A percentile compares a stretch with the other conserved stretches of the same genome.
phyloP scores from a whole-genome alignment of 805 yeast species.

The Kregervanrija pseudodelftensis region DNA sequence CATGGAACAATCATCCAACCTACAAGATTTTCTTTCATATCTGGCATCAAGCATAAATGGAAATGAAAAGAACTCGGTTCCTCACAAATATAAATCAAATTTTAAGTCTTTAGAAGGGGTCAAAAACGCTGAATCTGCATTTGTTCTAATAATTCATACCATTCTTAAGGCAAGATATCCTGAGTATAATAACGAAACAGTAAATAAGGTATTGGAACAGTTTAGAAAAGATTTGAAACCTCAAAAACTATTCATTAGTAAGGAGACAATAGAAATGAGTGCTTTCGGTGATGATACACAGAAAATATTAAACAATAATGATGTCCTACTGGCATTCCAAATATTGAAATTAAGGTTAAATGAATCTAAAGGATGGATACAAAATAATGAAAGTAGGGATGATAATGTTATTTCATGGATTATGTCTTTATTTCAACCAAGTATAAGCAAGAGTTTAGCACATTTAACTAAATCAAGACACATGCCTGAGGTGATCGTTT shows the following conservation, averaged over 20 bases:
- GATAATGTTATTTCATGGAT: slow-evolving; percentile 20
- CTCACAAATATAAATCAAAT: background rate
- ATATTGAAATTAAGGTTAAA: slow-evolving; percentile 19
- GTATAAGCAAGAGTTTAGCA: slow-evolving; percentile 12
- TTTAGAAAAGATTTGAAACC: slow-evolving; percentile 4
- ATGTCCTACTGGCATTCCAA: slow-evolving; percentile 9
- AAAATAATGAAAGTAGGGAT: slow-evolving; percentile 12
- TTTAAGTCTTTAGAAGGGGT: slow-evolving; percentile 11
- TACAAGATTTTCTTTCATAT: slow-evolving; percentile 9
- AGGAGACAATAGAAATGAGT: slow-evolving; percentile 1
- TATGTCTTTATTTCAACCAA: slow-evolving; percentile 21
- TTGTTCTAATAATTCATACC: slow-evolving; percentile 18
- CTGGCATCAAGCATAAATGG: background rate
- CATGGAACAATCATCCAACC: slow-evolving; percentile 6
- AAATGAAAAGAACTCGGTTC: too few relatives aligned
- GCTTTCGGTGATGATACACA: slow-evolving; percentile 2
- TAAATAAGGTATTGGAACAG: background rate
- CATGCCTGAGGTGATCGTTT: slow-evolving; percentile 22
- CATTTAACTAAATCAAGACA: slow-evolving; percentile 10
- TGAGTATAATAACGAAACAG: slow-evolving; percentile 4
- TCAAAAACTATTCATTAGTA: slow-evolving; percentile 3
- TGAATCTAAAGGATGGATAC: slow-evolving; percentile 15
- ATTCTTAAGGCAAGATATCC: slow-evolving; percentile 10
- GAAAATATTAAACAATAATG: slow-evolving; percentile 3
- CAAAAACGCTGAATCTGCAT: slow-evolving; percentile 20